Evolutionary conservation across 768 basidiomycete species (phyloP).

Genomic region (Gloeostereum incarnatum): DNA sequence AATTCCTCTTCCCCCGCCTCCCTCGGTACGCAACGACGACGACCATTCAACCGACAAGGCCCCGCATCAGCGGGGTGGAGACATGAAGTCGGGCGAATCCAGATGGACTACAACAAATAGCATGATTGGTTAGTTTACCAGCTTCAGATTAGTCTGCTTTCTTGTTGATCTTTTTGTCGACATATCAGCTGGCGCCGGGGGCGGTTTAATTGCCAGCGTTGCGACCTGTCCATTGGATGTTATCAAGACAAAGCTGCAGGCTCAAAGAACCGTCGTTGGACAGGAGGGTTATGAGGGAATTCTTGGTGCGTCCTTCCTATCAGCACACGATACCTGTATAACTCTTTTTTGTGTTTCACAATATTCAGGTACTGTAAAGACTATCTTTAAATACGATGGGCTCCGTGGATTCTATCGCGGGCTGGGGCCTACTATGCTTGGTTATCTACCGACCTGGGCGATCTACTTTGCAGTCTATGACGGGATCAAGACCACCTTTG

Average conservation of each 20-base stretch:
- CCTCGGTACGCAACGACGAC: no score
- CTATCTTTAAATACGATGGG: constrained; percentile 59
- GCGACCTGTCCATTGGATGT: constrained; percentile 98
- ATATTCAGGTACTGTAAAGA: constrained; percentile 43
- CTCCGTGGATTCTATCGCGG: constrained; percentile 90
- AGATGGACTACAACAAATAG: constrained; percentile 73
- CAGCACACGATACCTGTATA: neutral
- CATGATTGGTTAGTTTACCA: constrained; percentile 58
- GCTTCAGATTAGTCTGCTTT: constrained; percentile 4
- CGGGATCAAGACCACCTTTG: constrained; percentile 80
- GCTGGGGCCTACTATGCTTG: constrained; percentile 92
- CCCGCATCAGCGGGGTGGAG: no score
- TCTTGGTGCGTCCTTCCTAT: constrained; percentile 37
- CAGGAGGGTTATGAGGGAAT: constrained; percentile 73
- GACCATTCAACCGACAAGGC: no score
- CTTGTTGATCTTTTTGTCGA: constrained; percentile 7
- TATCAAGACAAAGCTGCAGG: constrained; percentile 95
- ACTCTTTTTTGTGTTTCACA: constrained; percentile 6
- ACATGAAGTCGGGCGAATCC: no score
- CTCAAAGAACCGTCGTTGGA: constrained; percentile 68
- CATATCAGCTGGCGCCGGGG: constrained; percentile 79
- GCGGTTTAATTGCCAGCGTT: constrained; percentile 86
- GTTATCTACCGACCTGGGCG: constrained; percentile 98
- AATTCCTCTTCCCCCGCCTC: no score
- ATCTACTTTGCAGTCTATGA: constrained; percentile 99